phyloP scores from a whole-genome alignment of 202 grass and related monocot species.

The Bolboschoenoplectus hybrid region DNA sequence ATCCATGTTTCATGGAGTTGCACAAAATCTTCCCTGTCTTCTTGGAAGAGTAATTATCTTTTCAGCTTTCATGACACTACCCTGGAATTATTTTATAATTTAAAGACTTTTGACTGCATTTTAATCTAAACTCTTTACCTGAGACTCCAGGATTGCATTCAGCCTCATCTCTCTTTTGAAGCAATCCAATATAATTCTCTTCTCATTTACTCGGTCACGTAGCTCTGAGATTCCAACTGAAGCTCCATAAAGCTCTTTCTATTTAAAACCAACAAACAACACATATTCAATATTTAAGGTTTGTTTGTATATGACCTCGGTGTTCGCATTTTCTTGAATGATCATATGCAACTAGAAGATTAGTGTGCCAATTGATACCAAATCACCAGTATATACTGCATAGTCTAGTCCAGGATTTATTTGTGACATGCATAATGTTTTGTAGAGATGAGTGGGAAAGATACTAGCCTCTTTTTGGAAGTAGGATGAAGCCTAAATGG shows the following conservation, averaged over 20 bases:
- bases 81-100: not conserved
- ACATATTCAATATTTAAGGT: slow-evolving; percentile 18
- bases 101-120: not conserved
- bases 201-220: slow-evolving; percentile 43
- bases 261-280: not conserved
- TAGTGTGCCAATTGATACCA: slow-evolving; percentile 15
- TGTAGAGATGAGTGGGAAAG: not conserved
- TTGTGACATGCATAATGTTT: not conserved
- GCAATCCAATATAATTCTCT: slow-evolving; percentile 49
- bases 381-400: not conserved
- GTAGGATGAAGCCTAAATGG: not conserved
- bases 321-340: not conserved
- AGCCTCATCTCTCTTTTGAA: slow-evolving; percentile 50
- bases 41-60: not conserved
- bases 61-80: not conserved
- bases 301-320: not conserved
- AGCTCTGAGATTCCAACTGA: slow-evolving; percentile 31
- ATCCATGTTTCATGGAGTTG: not conserved
- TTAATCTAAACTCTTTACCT: slow-evolving; percentile 50
- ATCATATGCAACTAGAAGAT: slow-evolving; percentile 20
- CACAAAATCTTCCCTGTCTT: not conserved
- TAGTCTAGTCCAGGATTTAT: slow-evolving; percentile 6
- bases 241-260: slow-evolving; percentile 66
- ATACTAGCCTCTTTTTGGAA: not conserved
- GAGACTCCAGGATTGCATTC: slow-evolving; percentile 44